A percentile compares a stretch with the other conserved stretches of the same genome.
Evolutionary conservation across 352 stramenopile genomes (phyloP).

Genomic region (Phytophthora uliginosa): DNA sequence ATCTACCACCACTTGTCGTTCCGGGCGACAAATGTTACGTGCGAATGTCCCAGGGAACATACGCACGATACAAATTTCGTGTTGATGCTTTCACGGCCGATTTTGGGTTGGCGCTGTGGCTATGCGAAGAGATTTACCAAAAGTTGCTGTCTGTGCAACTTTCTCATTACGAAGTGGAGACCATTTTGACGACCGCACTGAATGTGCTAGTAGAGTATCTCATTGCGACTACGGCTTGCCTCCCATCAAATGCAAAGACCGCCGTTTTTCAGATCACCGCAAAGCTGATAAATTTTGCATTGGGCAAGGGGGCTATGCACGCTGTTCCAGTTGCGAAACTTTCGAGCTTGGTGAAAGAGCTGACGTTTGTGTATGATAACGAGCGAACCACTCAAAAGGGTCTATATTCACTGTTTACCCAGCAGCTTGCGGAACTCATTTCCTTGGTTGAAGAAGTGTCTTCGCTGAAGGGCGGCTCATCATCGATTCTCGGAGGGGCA

Average conservation of each 20-base stretch:
- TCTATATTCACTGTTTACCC: conserved; percentile 71
- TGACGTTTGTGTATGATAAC: conserved; percentile 73
- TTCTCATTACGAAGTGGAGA: conserved; percentile 72
- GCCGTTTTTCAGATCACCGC: conserved; percentile 63
- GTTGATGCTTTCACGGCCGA: conserved; percentile 74
- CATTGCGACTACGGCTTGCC: conserved; percentile 32
- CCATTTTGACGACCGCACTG: conserved; percentile 57
- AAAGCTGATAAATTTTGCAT: conserved; percentile 78
- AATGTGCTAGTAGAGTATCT: conserved; percentile 66
- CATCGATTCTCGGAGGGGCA: conserved; percentile 44
- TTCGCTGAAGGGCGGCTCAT: conserved; percentile 57
- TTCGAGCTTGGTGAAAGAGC: conserved; percentile 56
- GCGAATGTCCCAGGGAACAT: conserved; percentile 65
- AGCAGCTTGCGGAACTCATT: conserved; percentile 74
- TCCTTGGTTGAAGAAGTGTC: conserved; percentile 73
- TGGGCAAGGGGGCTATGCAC: conserved; percentile 58
- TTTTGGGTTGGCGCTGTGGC: conserved; percentile 82
- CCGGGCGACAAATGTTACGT: conserved; percentile 74
- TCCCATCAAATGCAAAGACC: conserved; percentile 59
- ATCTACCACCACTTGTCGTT: conserved; percentile 71
- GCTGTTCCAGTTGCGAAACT: conserved; percentile 72
- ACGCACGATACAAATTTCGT: conserved; percentile 85
- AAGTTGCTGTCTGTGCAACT: conserved; percentile 61
- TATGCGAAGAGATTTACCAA: conserved; percentile 75
- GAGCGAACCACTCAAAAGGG: conserved; percentile 71